Percentiles rank a stretch among this genome's conserved stretches.
These are phyloP conservation scores for Artomyces pyxidatus DNA, from an alignment of 768 basidiomycete genomes.

Conservation along the genomic window DNA sequence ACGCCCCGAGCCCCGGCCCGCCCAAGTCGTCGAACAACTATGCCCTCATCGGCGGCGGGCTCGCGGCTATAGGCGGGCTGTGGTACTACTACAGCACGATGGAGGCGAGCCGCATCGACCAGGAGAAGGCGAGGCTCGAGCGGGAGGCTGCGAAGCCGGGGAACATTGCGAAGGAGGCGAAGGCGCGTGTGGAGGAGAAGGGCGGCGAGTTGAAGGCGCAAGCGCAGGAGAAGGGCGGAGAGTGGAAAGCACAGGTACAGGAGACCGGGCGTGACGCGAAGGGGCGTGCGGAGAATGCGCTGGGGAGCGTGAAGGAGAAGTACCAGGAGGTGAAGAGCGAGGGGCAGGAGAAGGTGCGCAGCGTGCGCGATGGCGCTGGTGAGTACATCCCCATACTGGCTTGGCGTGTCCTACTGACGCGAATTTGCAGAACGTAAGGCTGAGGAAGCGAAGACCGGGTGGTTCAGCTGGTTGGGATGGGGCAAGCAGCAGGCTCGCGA, in stretches of 20 bases:
- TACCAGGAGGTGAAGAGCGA: conserved; percentile 2
- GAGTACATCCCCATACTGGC: not conserved
- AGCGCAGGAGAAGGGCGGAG: not conserved
- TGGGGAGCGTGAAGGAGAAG: conserved; percentile 5
- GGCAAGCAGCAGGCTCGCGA: conserved; percentile 6
- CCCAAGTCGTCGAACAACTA: not conserved
- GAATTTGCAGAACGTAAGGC: conserved; percentile 1
- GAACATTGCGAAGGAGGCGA: not conserved
- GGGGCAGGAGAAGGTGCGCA: not conserved
- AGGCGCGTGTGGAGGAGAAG: not conserved
- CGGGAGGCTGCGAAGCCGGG: not conserved
- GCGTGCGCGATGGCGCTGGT: conserved; percentile 1
- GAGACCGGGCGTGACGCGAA: not conserved
- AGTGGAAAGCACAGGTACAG: conserved; percentile 4
- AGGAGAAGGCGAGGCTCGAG: not conserved
- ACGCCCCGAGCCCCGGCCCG: not conserved
- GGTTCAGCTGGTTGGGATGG: conserved; percentile 9
- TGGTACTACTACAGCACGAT: conserved; percentile 10
- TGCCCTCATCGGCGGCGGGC: conserved; percentile 3
- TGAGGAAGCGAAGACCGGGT: conserved; percentile 7
- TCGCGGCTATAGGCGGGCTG: conserved; percentile 6
- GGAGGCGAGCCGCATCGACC: conserved; percentile 1
- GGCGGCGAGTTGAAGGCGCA: not conserved
- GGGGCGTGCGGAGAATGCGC: not conserved
- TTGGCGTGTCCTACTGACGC: not conserved